A percentile compares a stretch with the other conserved stretches of the same genome.
Evolutionary conservation across 306 rosid genomes (phyloP).

Genomic region (Cucurbita moschata): DNA sequence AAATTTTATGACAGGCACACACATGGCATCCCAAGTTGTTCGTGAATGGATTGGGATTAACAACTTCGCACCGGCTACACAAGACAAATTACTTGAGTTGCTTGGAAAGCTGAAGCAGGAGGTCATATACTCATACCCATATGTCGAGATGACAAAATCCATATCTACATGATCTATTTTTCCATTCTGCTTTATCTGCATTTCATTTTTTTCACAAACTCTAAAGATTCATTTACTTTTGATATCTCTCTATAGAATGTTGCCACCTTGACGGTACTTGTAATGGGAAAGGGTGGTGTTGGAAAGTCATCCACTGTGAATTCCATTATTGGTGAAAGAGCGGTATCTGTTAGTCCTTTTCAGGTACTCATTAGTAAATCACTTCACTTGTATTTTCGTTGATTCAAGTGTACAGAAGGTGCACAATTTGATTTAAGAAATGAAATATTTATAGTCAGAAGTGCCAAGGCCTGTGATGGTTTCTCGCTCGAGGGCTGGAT

Average conservation of each 20-base stretch:
- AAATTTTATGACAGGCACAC: constrained; percentile 2
- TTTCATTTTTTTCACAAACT: background rate
- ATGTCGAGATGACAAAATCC: background rate
- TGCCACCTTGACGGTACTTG: constrained; percentile 78
- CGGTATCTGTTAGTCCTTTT: constrained; percentile 75
- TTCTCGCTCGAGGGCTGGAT: constrained; percentile 73
- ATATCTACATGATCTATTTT: background rate
- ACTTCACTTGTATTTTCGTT: background rate
- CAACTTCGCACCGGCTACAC: constrained; percentile 74
- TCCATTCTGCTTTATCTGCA: background rate
- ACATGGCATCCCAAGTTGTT: constrained; percentile 51
- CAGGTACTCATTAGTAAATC: constrained; percentile 33
- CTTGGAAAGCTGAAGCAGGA: constrained; percentile 70
- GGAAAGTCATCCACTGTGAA: constrained; percentile 93
- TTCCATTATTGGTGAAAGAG: constrained; percentile 83
- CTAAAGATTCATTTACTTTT: background rate
- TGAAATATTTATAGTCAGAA: constrained; percentile 47
- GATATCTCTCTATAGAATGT: constrained; percentile 40
- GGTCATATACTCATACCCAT: constrained; percentile 22
- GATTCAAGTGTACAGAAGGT: background rate
- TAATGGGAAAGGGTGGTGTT: constrained; percentile 96
- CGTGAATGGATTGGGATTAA: constrained; percentile 90
- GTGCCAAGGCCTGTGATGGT: constrained; percentile 79
- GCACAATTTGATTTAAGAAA: background rate
- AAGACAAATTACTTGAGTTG: constrained; percentile 64